Base-by-base conservation (phyloP, 2,329 filamentous ascomycete species). In the Aspergillus sp. region DNA sequence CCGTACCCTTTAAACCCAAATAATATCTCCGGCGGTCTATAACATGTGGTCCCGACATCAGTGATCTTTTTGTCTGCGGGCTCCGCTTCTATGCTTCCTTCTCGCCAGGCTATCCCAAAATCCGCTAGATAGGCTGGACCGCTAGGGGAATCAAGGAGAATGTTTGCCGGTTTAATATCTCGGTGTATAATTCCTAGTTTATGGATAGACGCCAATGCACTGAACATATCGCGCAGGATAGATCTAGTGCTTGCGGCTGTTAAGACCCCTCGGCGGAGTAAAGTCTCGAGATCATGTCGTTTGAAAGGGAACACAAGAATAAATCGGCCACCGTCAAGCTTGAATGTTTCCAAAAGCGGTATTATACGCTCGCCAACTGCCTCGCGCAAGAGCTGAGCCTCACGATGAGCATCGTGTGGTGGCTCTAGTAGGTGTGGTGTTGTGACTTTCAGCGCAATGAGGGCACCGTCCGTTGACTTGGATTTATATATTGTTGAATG, bases 41-140 rank as follows among this genome's bases (percentile, higher is more conserved):
- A 99, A 49, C 90, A 86, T 0, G 93, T 93, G 1, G 93, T 98
- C 37, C 95, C 95, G 25, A 99, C 90, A 71, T 99, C 96, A 7
- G 95, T 88, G 52, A 96, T 89, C 75, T 98, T 98, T 55, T 81
- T 68, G 54, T 85, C 72, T 8, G 79, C 69, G 1, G 85, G 79
- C 70, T 99, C 95, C 14, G 84, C 82, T 3, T 77, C 75, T 6
- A 74, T 63, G 21, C 79, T 75, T 11, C 81, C 73, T 3, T 88
- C 84, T 64, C 88, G 86, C 92, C 92, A 97, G 8, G 93, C 86
- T 40, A 95, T 96, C 51, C 95, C 93, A 76, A 99, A 98, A 73
- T 99, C 95, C 37, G 91, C 87, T 2, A 99, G 81, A 65, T 87
- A 90, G 3, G 90, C 90, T 4, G 91, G 89, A 0, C 90, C 90